phyloP scores from a whole-genome alignment of 176 grass and related monocot species.

The Saccharum officinarum region DNA sequence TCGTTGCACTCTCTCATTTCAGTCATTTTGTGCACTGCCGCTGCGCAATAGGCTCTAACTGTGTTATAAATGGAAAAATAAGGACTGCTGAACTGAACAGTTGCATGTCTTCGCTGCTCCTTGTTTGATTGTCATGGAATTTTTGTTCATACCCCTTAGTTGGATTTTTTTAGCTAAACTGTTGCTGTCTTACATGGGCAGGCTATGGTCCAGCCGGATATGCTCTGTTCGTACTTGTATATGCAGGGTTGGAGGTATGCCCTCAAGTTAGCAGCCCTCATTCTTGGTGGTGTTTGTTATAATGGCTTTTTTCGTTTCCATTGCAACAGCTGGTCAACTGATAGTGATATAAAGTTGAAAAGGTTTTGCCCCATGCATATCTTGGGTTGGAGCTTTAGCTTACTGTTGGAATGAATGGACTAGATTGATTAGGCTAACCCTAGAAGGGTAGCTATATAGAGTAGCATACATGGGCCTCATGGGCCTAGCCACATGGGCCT shows the following conservation, averaged over 20 bases:
- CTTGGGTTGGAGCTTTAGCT: slow-evolving; percentile 13
- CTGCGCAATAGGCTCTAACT: neutral
- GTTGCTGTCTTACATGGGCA: slow-evolving; percentile 37
- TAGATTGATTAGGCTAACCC: too few relatives aligned
- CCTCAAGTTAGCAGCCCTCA: neutral
- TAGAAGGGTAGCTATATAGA: too few relatives aligned
- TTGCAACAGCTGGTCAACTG: neutral
- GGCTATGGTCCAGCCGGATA: slow-evolving; percentile 97
- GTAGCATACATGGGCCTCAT: too few relatives aligned
- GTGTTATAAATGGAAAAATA: neutral
- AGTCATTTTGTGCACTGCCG: neutral
- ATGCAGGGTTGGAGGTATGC: slow-evolving; percentile 90
- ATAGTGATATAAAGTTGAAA: neutral
- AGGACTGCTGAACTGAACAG: neutral
- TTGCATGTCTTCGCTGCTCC: neutral
- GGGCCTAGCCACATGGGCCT: too few relatives aligned
- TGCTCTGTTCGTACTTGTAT: slow-evolving; percentile 86
- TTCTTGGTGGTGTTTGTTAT: neutral
- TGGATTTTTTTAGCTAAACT: slow-evolving; percentile 15
- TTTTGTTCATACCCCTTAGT: neutral
- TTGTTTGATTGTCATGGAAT: slow-evolving; percentile 22
- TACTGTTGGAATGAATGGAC: too few relatives aligned
- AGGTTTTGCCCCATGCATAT: neutral
- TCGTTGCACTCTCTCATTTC: neutral
- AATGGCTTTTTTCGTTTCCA: neutral